Percentiles rank a stretch among this genome's conserved stretches.
These are phyloP conservation scores for Phlegmacium glaucopus DNA, from an alignment of 768 basidiomycete species.

Conservation along the genomic window DNA sequence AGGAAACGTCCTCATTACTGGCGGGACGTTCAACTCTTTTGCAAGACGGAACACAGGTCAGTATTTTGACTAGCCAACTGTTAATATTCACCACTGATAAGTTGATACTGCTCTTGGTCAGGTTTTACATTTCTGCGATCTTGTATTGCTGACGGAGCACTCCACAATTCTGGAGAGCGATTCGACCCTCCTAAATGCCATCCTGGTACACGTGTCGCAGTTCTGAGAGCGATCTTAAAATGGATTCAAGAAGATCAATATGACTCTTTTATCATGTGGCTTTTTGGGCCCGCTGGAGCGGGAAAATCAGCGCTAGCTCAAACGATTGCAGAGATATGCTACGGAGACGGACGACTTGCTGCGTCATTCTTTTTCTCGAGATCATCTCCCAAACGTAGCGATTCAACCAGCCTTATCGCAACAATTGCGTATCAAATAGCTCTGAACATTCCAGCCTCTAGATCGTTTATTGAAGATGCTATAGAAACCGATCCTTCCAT, in stretches of 20 bases:
- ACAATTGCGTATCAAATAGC: slow-evolving; percentile 13
- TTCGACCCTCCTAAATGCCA: slow-evolving; percentile 12
- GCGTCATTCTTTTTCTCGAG: slow-evolving; percentile 14
- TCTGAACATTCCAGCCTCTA: slow-evolving; percentile 1
- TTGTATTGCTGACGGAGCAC: slow-evolving; percentile 1
- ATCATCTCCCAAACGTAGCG: slow-evolving; percentile 3
- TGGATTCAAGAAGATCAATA: background rate
- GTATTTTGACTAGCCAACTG: no score
- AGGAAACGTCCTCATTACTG: no score
- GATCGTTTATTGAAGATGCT: background rate
- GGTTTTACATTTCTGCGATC: no score
- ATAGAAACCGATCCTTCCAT: slow-evolving; percentile 8
- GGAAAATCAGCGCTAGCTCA: slow-evolving; percentile 16
- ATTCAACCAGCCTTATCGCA: slow-evolving; percentile 2
- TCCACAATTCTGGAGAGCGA: slow-evolving; percentile 9
- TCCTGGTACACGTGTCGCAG: slow-evolving; percentile 8
- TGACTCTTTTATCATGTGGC: slow-evolving; percentile 8
- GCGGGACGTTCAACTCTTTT: no score
- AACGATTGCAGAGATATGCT: slow-evolving; percentile 6
- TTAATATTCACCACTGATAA: no score
- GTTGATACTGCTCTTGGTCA: no score
- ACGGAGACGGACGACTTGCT: background rate
- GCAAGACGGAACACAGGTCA: no score
- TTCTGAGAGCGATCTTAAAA: slow-evolving; percentile 5
- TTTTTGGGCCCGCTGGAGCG: slow-evolving; percentile 13